A percentile compares a stretch with the other conserved stretches of the same genome.
Conservation (phyloP, 805 yeast genomes). For the Priceomyces fermenticarens region DNA sequence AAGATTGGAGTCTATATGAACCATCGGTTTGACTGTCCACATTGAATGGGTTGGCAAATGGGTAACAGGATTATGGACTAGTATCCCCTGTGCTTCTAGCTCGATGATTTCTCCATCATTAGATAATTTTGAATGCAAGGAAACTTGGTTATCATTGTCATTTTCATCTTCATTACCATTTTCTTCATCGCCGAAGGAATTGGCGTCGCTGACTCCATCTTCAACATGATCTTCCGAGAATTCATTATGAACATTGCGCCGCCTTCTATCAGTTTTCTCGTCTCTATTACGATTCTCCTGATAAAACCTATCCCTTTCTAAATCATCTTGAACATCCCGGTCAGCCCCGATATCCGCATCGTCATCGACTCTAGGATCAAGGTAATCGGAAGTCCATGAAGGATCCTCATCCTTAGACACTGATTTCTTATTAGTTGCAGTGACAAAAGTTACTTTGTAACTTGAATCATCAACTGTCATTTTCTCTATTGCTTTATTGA, state of each 20-base stretch:
- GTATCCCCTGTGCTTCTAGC: constrained; percentile 90
- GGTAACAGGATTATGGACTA: constrained; percentile 61
- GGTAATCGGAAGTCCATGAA: not conserved
- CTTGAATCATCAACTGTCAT: constrained; percentile 75
- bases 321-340: constrained; percentile 16
- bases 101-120: constrained; percentile 65
- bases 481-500: constrained; percentile 63
- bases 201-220: not conserved
- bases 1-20: constrained; percentile 58
- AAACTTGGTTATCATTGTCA: constrained; percentile 10
- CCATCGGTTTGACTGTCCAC: constrained; percentile 87
- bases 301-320: constrained; percentile 2
- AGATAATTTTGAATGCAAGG: constrained; percentile 29
- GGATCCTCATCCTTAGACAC: not conserved
- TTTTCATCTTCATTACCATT: constrained; percentile 8
- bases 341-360: constrained; percentile 11
- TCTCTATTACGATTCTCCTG: not conserved
- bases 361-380: constrained; percentile 2
- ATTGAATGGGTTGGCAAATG: constrained; percentile 74
- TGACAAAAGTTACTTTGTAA: constrained; percentile 71
- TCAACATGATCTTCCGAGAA: not conserved
- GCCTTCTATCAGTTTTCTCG: constrained; percentile 2
- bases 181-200: constrained; percentile 3
- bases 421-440: constrained; percentile 36
- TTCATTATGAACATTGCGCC: no score